Percentiles rank a stretch among this genome's conserved stretches.
Evolutionary conservation across 768 basidiomycete species (phyloP).

Genomic region (Pleurotus salmoneostramineus): DNA sequence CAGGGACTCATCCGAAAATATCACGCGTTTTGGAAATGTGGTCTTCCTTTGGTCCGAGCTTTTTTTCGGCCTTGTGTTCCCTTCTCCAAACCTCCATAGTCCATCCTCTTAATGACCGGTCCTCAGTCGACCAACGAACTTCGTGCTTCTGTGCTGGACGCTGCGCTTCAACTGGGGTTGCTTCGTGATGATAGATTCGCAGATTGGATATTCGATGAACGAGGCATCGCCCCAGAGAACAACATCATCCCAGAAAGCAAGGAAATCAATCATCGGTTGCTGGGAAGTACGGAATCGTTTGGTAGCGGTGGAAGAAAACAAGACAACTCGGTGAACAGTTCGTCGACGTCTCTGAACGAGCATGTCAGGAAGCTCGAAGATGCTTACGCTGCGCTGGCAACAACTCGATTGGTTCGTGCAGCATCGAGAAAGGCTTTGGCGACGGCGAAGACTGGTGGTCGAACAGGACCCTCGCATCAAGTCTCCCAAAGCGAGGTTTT

Average conservation of each 20-base stretch:
- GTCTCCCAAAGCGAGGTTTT: conserved; percentile 3
- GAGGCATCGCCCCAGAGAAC: neutral
- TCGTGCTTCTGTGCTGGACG: conserved; percentile 28
- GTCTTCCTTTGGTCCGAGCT: neutral
- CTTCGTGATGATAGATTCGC: conserved; percentile 25
- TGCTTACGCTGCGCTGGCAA: conserved; percentile 3
- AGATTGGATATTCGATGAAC: conserved; percentile 28
- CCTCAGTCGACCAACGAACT: conserved; percentile 18
- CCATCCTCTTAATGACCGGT: neutral
- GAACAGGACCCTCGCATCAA: conserved; percentile 1
- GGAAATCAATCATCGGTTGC: too few relatives aligned
- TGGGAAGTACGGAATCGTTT: neutral
- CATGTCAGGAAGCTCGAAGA: conserved; percentile 3
- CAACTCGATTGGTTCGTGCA: neutral
- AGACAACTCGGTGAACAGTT: neutral
- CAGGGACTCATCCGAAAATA: neutral
- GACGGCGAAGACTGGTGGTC: neutral
- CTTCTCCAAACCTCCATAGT: neutral
- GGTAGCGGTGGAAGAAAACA: neutral
- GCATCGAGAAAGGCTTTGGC: neutral
- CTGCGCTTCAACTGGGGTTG: conserved; percentile 26
- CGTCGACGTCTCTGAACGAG: conserved; percentile 1
- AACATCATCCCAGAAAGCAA: neutral
- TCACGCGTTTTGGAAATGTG: conserved; percentile 1
- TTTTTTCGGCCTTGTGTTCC: conserved; percentile 3